Base-by-base conservation (phyloP, 106 monocot genomes). In the Dendrobium huoshanense region DNA sequence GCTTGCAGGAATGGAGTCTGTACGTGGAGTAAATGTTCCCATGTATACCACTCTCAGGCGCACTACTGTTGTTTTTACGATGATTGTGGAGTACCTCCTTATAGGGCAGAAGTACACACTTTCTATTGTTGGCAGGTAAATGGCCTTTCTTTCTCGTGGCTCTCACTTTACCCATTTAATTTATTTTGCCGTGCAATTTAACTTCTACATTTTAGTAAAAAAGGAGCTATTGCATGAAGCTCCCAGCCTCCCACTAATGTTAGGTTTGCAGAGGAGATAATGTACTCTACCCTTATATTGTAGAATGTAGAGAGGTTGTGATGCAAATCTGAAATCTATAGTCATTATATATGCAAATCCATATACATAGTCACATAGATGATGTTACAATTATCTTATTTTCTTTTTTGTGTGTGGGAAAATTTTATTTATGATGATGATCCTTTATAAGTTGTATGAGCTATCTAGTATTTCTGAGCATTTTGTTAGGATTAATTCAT, bases 21-120 rank as follows among this genome's bases (percentile, higher is more conserved):
- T 99, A 27, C 99, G 99, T 81, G 99, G 99, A 77, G 99, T 99
- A 16, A 99, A 99, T 85, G 99, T 99, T 81, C 99, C 99, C 31
- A 99, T 99, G 99, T 99, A 99, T 75, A 99, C 99, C 37, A 95
- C 95, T 20, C 89, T 99, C 19, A 95, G 99, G 77, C 88, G 99
- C 74, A 99, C 99, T 78, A 99, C 99, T 81, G 99, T 99, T 20
- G 87, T 99, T n/a, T 88, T 95, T 79, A 95, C 99, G 54, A 95
- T 99, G 95, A 82, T 87, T 79, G 83, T 99, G 77, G 99, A 99
- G 81, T 95, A 93, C 80, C 83, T 95, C 76, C 80, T 95, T 81
- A 82, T 87, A 20, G 86, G 85, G 68, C 99, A 99, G 77, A 95
- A 88, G 81, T 95, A 95, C 77, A 77, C 89, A 5, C 41, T 29